Evolutionary conservation across 768 basidiomycete species (phyloP).

Genomic region (Cystobasidium ongulense): DNA sequence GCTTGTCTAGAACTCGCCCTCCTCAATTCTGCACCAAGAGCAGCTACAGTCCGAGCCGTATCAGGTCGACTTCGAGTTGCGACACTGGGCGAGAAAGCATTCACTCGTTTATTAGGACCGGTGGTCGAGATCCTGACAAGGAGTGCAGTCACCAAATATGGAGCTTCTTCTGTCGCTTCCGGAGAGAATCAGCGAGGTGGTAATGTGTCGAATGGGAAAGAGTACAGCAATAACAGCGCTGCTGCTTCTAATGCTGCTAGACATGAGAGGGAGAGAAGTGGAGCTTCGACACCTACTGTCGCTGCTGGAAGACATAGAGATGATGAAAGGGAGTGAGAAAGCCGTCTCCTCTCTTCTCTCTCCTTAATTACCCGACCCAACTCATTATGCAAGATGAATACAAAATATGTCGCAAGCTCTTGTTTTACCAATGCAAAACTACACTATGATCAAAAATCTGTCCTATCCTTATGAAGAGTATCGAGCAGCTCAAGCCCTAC

Average conservation of each 20-base stretch:
- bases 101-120: constrained; percentile 76
- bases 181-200: background rate
- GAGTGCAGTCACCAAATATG: constrained; percentile 40
- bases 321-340: background rate
- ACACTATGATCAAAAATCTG: too few relatives aligned
- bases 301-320: background rate
- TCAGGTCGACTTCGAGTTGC: constrained; percentile 76
- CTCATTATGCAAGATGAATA: background rate
- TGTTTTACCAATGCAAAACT: too few relatives aligned
- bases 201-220: background rate
- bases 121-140: constrained; percentile 41
- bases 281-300: background rate
- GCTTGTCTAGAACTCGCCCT: constrained; percentile 70
- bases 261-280: constrained; percentile 1
- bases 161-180: background rate
- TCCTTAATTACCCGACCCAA: background rate
- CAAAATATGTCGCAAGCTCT: background rate
- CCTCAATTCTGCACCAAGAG: constrained; percentile 76
- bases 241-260: background rate
- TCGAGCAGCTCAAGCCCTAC: too few relatives aligned
- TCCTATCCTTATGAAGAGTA: too few relatives aligned
- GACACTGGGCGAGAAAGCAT: constrained; percentile 82
- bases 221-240: background rate
- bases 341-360: background rate
- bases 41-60: constrained; percentile 77